phyloP scores from a whole-genome alignment of 2,329 filamentous ascomycete genomes.

The Aspergillus oerlinghausenensis region DNA sequence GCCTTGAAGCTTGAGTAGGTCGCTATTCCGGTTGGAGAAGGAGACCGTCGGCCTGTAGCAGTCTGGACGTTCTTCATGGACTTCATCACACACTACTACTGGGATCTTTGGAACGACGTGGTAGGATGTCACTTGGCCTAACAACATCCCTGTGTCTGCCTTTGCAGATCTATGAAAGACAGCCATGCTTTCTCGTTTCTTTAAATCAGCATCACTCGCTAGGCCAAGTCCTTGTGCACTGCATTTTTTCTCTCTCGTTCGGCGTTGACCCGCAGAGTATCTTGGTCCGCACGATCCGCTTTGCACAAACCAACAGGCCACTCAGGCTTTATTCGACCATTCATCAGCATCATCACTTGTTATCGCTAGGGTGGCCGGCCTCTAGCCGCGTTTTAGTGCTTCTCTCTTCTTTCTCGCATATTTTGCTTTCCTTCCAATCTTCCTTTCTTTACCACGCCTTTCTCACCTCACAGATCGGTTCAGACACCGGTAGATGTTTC shows the following conservation, averaged over 20 bases:
- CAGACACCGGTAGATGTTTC: slow-evolving; percentile 8
- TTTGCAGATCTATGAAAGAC: not conserved
- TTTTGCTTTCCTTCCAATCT: not conserved
- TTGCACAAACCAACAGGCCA: slow-evolving; percentile 7
- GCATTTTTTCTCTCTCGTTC: not conserved
- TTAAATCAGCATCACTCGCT: not conserved
- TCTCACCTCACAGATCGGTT: slow-evolving; percentile 5
- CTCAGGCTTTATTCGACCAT: slow-evolving; percentile 5
- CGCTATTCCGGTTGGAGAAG: slow-evolving; percentile 6
- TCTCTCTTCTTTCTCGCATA: not conserved
- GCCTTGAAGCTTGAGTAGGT: slow-evolving; percentile 4
- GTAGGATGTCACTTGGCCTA: not conserved
- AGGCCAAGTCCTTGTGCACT: not conserved
- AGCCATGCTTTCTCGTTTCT: not conserved
- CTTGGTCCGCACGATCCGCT: not conserved
- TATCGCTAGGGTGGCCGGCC: slow-evolving; percentile 10
- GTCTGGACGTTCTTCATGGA: not conserved
- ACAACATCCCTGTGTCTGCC: not conserved
- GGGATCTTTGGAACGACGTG: not conserved
- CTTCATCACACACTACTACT: not conserved
- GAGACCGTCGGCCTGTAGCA: not conserved
- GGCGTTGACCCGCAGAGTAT: not conserved
- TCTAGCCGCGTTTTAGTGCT: slow-evolving; percentile 14
- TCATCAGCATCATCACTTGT: slow-evolving; percentile 17
- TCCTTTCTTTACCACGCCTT: not conserved